phyloP scores from a whole-genome alignment of 352 stramenopile species.

The Pythium graminicola region DNA sequence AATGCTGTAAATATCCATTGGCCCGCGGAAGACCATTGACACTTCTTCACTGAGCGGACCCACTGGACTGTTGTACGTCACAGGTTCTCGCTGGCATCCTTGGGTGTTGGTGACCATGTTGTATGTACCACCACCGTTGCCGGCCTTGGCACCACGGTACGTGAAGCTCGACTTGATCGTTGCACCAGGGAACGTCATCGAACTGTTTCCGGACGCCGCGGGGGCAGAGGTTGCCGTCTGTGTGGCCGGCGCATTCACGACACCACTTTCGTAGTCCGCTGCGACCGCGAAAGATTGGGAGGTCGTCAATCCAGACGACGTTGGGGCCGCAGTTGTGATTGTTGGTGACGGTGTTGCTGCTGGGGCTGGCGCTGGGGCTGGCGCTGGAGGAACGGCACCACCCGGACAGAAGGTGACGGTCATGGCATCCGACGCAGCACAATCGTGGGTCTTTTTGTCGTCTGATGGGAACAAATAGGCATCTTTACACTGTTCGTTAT shows the following conservation, averaged over 20 bases:
- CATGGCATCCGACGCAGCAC: constrained; percentile 26
- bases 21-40: constrained; percentile 56
- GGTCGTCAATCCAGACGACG: not conserved
- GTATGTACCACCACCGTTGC: constrained; percentile 46
- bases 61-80: constrained; percentile 41
- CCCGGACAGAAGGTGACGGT: constrained; percentile 32
- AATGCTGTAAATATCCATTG: constrained; percentile 55
- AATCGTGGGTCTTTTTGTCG: constrained; percentile 40
- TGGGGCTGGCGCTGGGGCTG: constrained; percentile 16
- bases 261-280: constrained; percentile 24
- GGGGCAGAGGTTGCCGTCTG: not conserved
- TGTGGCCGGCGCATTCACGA: constrained; percentile 2
- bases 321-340: not conserved
- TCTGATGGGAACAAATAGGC: constrained; percentile 34
- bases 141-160: constrained; percentile 47
- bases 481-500: constrained; percentile 23
- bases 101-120: constrained; percentile 37
- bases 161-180: constrained; percentile 37
- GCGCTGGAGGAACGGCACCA: constrained; percentile 13
- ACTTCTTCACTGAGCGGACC: constrained; percentile 55
- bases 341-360: constrained; percentile 19
- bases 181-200: constrained; percentile 4
- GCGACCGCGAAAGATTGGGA: constrained; percentile 10
- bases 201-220: constrained; percentile 12
- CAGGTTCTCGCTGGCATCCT: constrained; percentile 32